Evolutionary conservation across 2,329 filamentous ascomycete genomes (phyloP).

Genomic region (Trichoderma hamatum): DNA sequence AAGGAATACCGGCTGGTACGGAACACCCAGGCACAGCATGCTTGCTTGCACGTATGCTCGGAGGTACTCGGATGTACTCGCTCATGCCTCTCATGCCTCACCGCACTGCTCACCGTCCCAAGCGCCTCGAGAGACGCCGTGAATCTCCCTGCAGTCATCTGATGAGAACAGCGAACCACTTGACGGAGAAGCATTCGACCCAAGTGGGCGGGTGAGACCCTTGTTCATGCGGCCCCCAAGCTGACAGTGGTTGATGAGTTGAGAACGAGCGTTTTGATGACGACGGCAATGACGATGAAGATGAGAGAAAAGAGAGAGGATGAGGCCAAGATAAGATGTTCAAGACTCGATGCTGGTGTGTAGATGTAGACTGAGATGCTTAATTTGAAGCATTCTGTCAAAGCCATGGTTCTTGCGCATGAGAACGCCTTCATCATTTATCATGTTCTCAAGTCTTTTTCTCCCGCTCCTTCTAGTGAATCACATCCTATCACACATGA

Average conservation of each 20-base stretch:
- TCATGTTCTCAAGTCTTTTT: background rate
- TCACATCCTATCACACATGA: background rate
- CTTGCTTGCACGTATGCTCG: background rate
- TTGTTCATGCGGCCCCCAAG: constrained; percentile 14
- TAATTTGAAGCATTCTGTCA: background rate
- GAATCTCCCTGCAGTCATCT: constrained; percentile 13
- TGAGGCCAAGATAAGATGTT: background rate
- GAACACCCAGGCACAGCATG: background rate
- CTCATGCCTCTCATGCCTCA: background rate
- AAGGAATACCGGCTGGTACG: background rate
- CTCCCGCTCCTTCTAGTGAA: background rate
- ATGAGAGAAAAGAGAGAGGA: background rate
- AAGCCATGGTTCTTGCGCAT: background rate
- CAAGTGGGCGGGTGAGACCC: constrained; percentile 20
- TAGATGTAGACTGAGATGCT: background rate
- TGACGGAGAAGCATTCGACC: constrained; percentile 4
- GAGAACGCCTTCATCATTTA: background rate
- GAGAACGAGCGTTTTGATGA: background rate
- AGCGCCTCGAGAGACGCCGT: background rate
- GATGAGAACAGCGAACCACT: constrained; percentile 20
- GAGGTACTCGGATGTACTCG: background rate
- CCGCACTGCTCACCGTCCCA: constrained; percentile 3
- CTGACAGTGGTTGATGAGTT: background rate
- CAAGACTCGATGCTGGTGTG: background rate
- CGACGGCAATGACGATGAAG: background rate